Conservation (phyloP, 495 filamentous ascomycete genomes). For the Penicillium robsamsonii region DNA sequence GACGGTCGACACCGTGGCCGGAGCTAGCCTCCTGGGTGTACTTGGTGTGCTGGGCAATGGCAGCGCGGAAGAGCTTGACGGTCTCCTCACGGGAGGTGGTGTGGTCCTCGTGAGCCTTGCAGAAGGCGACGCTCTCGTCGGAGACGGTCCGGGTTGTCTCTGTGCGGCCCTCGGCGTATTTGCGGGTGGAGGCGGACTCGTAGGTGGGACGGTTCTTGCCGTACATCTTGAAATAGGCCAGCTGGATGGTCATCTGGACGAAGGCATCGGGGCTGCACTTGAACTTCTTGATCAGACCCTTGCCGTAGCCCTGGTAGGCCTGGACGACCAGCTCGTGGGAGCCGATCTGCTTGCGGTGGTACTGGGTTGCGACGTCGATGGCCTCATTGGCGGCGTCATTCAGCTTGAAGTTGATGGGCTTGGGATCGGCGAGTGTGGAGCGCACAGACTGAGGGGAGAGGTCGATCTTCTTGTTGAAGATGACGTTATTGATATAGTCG, state of each 20-base stretch:
- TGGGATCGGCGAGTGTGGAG: slow-evolving; percentile 80
- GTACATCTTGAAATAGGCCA: slow-evolving; percentile 99
- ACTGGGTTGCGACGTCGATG: slow-evolving; percentile 69
- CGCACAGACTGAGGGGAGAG: slow-evolving; percentile 72
- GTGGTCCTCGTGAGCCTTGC: slow-evolving; percentile 75
- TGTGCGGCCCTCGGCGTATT: slow-evolving; percentile 94
- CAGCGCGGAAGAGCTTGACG: slow-evolving; percentile 74
- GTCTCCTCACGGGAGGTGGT: slow-evolving; percentile 58
- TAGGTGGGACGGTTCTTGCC: slow-evolving; percentile 97
- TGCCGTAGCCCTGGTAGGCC: slow-evolving; percentile 95
- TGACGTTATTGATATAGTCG: slow-evolving; percentile 85
- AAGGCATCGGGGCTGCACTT: slow-evolving; percentile 97
- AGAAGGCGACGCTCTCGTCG: slow-evolving; percentile 90
- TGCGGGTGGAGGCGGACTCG: slow-evolving; percentile 90
- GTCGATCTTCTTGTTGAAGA: slow-evolving; percentile 89
- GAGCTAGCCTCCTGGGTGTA: slow-evolving; percentile 88
- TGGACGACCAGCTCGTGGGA: slow-evolving; percentile 91
- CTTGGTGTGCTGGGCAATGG: slow-evolving; percentile 76
- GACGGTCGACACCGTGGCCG: slow-evolving; percentile 91
- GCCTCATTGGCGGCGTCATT: slow-evolving; percentile 67
- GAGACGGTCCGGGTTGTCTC: slow-evolving; percentile 93
- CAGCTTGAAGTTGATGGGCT: slow-evolving; percentile 71
- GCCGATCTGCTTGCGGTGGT: slow-evolving; percentile 77
- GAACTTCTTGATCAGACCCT: slow-evolving; percentile 99
- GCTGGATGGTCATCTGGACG: slow-evolving; percentile 97